Conservation (phyloP, 2,329 filamentous ascomycete genomes). For the Fonsecaea pugnacius region DNA sequence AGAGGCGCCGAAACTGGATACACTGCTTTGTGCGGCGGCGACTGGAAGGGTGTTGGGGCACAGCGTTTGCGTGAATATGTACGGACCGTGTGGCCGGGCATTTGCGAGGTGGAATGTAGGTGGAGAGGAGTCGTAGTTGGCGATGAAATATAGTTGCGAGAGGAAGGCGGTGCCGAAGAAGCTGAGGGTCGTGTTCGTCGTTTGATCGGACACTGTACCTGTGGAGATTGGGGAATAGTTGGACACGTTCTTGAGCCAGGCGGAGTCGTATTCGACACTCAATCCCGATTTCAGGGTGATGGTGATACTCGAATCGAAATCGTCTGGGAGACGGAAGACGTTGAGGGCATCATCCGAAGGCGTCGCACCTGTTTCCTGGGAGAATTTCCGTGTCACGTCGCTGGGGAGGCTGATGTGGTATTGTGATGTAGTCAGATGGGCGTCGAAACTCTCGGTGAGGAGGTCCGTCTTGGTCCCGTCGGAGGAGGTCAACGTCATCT, state of each 20-base stretch:
- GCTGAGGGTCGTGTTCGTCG: conserved; percentile 31
- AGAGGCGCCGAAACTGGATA: conserved; percentile 26
- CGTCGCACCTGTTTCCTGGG: conserved; percentile 41
- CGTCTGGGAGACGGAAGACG: conserved; percentile 43
- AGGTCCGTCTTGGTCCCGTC: conserved; percentile 29
- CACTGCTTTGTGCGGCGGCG: conserved; percentile 37
- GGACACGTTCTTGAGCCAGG: conserved; percentile 43
- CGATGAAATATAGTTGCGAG: conserved; percentile 51
- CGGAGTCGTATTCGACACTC: conserved; percentile 45
- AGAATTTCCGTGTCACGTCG: conserved; percentile 48
- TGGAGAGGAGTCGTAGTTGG: conserved; percentile 46
- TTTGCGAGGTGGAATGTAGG: conserved; percentile 48
- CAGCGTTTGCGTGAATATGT: conserved; percentile 48
- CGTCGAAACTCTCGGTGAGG: conserved; percentile 45
- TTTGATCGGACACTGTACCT: conserved; percentile 34
- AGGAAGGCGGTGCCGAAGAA: conserved; percentile 50
- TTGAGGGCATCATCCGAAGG: conserved; percentile 31
- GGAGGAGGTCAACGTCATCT: conserved; percentile 44
- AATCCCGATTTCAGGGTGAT: conserved; percentile 49
- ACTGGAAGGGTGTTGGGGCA: conserved; percentile 45
- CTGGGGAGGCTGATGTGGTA: conserved; percentile 49
- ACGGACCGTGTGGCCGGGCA: conserved; percentile 46
- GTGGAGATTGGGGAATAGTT: conserved; percentile 38
- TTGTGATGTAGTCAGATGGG: conserved; percentile 49
- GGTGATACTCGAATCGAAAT: conserved; percentile 48